Percentiles rank a stretch among this genome's conserved stretches.
Conservation (phyloP, 306 rosid genomes). For the Casuarina equisetifolia region DNA sequence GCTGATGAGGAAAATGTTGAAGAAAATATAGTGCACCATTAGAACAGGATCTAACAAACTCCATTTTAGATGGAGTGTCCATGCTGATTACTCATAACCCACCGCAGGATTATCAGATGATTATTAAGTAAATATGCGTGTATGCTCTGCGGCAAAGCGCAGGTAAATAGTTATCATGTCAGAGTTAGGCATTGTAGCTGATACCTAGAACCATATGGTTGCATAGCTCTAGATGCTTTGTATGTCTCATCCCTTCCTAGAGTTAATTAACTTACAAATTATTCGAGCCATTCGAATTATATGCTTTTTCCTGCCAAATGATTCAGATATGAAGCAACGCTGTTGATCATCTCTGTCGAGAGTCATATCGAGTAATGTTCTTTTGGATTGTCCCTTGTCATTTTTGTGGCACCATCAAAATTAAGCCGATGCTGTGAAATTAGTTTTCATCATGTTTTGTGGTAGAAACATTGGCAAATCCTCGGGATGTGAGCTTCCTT, state of each 20-base stretch:
- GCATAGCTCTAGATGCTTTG: conserved; percentile 1
- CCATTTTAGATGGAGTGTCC: conserved; percentile 14
- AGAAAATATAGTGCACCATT: conserved; percentile 43
- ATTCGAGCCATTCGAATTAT: not conserved
- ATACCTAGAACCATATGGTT: conserved; percentile 5
- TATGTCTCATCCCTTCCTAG: not conserved
- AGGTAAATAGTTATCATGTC: conserved; percentile 5
- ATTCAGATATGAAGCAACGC: not conserved
- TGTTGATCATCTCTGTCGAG: not conserved
- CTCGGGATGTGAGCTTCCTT: too few species aligned
- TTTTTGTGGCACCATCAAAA: not conserved
- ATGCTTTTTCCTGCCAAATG: not conserved
- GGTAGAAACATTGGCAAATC: too few species aligned
- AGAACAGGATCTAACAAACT: conserved; percentile 28
- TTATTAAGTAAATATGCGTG: conserved; percentile 16
- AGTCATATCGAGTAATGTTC: not conserved
- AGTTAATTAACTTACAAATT: not conserved
- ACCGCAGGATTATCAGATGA: conserved; percentile 13
- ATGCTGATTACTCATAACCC: conserved; percentile 15
- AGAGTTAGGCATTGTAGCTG: conserved; percentile 15
- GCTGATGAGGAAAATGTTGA: conserved; percentile 50
- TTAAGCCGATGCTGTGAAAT: too few species aligned
- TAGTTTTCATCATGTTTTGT: too few species aligned
- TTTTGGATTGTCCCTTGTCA: not conserved
- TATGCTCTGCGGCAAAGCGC: conserved; percentile 7